Base-by-base conservation (phyloP, 176 grass and related monocot species). In the maize (Zea mays) region DNA sequence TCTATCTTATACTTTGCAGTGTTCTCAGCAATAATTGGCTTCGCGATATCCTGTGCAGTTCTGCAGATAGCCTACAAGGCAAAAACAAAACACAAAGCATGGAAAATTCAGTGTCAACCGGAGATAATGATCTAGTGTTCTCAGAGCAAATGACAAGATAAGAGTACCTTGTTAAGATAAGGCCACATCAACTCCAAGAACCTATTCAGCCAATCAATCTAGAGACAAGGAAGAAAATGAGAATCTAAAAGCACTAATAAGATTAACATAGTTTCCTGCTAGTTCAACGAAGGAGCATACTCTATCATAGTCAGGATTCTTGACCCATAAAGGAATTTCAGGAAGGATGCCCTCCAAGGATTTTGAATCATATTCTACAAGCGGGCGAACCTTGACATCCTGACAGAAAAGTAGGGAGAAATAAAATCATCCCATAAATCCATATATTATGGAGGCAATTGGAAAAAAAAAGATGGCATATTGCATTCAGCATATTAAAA, bases 151-250 rank as follows among this genome's bases (percentile, higher is more conserved):
- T 57, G 10, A 58, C 47, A 77, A 76, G 21, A 78, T 64, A 61
- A 70, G 56, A 44, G 63, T 90, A 98, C 95, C 90, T 95, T 95
- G 67, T 99, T 48, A 10, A 99, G 87, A 85, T 90, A 92, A 67
- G 96, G 96, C 96, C 96, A 99, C 90, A 95, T 93, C 67, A 88
- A 55, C 79, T 92, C 96, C 47, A 95, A 27, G 70, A 99, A 92
- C 62, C 81, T 99, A 72, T 99, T 99, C 74, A 99, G 57, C 96
- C 96, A 99, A 89, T 92, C 96, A 86, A 99, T 80, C 96, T 99
- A 83, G 57, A 15, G 12, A 70, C 61, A 2, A 77, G 52, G 44
- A 67, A 65, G 37, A 67, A 84, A 72, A 55, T 55, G 27, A 75
- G 73, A 57, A 69, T 48, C 16, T n/a, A 63, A 64, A 72, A 48